Evolutionary conservation across 495 filamentous ascomycete species (phyloP).

Genomic region (Annulohypoxylon moriforme): DNA sequence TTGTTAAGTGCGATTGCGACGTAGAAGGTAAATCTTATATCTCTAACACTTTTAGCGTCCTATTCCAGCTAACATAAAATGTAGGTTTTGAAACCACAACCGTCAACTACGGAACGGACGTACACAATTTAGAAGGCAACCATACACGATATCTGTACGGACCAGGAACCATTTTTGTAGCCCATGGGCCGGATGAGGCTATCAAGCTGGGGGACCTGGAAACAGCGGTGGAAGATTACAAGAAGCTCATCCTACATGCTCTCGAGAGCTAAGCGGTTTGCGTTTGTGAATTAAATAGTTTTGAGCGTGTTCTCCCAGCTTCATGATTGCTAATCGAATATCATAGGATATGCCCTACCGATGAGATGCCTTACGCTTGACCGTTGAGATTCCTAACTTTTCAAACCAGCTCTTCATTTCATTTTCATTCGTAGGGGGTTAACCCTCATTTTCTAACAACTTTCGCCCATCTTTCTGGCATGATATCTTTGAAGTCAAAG

Average conservation of each 20-base stretch:
- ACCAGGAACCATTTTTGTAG: conserved; percentile 87
- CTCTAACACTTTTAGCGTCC: too few species aligned
- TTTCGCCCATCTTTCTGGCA: conserved; percentile 62
- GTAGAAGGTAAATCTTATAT: conserved; percentile 66
- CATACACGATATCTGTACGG: conserved; percentile 90
- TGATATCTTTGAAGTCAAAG: conserved; percentile 73
- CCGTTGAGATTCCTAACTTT: not conserved
- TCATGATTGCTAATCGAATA: conserved; percentile 30
- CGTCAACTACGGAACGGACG: conserved; percentile 94
- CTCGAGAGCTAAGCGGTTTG: conserved; percentile 51
- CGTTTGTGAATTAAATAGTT: conserved; percentile 12
- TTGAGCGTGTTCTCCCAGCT: conserved; percentile 16
- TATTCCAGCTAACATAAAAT: conserved; percentile 2
- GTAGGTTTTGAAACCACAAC: conserved; percentile 78
- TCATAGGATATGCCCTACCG: conserved; percentile 39
- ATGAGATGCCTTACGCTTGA: conserved; percentile 18
- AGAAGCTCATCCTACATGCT: conserved; percentile 73
- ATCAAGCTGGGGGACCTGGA: conserved; percentile 75
- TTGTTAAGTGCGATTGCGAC: conserved; percentile 81
- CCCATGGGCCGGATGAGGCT: conserved; percentile 87
- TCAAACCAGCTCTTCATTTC: conserved; percentile 2
- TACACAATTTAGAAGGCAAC: conserved; percentile 76
- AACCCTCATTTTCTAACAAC: conserved; percentile 34
- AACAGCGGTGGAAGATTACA: conserved; percentile 76
- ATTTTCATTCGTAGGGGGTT: not conserved